A percentile compares a stretch with the other conserved stretches of the same genome.
These are phyloP conservation scores for Entomortierella beljakovae DNA, from an alignment of 192 early-diverging fungal genomes.

Conservation along the genomic window DNA sequence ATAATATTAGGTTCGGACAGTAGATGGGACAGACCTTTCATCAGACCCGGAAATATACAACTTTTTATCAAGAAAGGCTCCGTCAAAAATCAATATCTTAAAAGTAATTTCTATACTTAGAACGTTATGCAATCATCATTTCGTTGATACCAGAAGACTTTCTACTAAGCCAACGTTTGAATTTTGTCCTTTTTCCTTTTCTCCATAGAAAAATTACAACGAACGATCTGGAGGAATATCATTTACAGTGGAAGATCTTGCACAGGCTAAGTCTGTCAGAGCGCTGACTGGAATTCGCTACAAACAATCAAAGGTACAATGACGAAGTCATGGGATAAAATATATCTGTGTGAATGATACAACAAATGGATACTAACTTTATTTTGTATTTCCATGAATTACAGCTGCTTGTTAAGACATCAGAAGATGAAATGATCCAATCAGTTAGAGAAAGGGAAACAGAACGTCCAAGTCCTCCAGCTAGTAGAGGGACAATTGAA, in stretches of 20 bases:
- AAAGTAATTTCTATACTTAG: too few relatives aligned
- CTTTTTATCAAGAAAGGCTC: slow-evolving; percentile 24
- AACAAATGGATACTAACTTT: not conserved
- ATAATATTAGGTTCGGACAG: not conserved
- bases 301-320: slow-evolving; percentile 17
- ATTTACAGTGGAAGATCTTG: slow-evolving; percentile 8
- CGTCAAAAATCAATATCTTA: slow-evolving; percentile 14
- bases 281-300: slow-evolving; percentile 21
- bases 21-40: not conserved
- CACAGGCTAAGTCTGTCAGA: slow-evolving; percentile 14
- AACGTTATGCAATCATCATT: too few relatives aligned
- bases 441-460: not conserved
- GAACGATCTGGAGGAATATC: not conserved
- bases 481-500: slow-evolving; percentile 15
- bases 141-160: too few relatives aligned
- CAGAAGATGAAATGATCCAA: slow-evolving; percentile 12
- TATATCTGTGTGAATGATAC: not conserved
- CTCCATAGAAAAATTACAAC: slow-evolving; percentile 3
- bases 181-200: not conserved
- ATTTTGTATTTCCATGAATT: not conserved
- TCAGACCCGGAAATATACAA: slow-evolving; percentile 24
- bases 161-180: too few relatives aligned
- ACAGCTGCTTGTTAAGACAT: slow-evolving; percentile 9
- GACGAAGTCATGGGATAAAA: not conserved
- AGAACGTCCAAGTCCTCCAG: not conserved